Evolutionary conservation across 140 eudicot genomes (phyloP).

Genomic region (Bidens hawaiensis): DNA sequence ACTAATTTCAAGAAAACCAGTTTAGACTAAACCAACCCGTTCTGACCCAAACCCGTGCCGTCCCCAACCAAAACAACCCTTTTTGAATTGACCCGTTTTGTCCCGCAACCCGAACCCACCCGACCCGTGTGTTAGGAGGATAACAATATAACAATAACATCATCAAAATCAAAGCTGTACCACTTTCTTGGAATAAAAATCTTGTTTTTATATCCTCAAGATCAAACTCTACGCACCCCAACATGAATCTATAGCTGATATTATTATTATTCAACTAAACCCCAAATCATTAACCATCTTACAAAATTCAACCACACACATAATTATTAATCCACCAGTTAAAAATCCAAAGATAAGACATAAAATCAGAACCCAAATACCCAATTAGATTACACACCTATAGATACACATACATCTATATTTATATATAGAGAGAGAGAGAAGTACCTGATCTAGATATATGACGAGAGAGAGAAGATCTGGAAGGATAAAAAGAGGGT

Average conservation of each 20-base stretch:
- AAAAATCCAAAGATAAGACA: background rate
- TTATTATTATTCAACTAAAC: background rate
- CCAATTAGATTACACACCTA: background rate
- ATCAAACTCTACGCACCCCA: slow-evolving; percentile 6
- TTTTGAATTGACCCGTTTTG: too few relatives aligned
- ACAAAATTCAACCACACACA: background rate
- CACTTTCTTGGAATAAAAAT: background rate
- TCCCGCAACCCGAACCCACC: too few relatives aligned
- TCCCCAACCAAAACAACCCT: too few relatives aligned
- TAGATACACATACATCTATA: background rate
- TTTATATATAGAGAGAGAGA: background rate
- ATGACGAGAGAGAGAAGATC: slow-evolving; percentile 26
- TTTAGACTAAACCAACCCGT: too few relatives aligned
- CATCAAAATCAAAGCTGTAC: background rate
- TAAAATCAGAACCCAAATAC: too few relatives aligned
- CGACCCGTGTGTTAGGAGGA: too few relatives aligned
- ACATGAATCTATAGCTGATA: background rate
- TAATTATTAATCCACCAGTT: background rate
- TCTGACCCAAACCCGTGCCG: too few relatives aligned
- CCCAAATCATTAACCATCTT: background rate
- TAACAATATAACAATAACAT: slow-evolving; percentile 2
- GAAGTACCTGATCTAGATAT: slow-evolving; percentile 39
- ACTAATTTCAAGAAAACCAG: too few relatives aligned
- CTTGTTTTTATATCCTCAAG: slow-evolving; percentile 1
- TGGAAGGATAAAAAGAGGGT: slow-evolving; percentile 31